Evolutionary conservation across 108 stramenopile species (phyloP).

Genomic region (Nitzschia inconspicua): DNA sequence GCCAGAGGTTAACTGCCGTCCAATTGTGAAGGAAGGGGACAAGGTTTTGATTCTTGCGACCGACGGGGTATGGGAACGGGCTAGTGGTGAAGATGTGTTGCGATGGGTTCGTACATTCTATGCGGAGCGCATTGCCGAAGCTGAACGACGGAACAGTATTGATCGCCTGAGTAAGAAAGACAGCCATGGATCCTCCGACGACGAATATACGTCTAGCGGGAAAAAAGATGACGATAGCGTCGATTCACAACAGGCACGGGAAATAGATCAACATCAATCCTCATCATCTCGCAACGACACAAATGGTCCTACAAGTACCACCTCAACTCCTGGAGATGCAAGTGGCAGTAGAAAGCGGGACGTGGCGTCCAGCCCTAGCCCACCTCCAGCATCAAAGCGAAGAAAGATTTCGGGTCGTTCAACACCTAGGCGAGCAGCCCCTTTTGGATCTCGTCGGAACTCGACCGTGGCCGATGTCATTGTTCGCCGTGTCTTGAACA

Average conservation of each 20-base stretch:
- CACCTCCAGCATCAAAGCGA: constrained; percentile 40
- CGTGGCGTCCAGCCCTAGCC: constrained; percentile 26
- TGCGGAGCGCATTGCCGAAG: constrained; percentile 58
- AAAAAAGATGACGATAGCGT: constrained; percentile 27
- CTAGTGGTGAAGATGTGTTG: constrained; percentile 65
- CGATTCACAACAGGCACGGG: constrained; percentile 12
- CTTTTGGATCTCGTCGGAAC: constrained; percentile 29
- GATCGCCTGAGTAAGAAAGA: constrained; percentile 16
- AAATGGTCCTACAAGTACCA: not conserved
- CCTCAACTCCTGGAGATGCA: constrained; percentile 4
- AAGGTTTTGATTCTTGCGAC: constrained; percentile 77
- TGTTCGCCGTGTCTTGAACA: constrained; percentile 78
- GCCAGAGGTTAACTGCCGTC: constrained; percentile 82
- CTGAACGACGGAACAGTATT: constrained; percentile 34
- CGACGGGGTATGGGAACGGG: constrained; percentile 88
- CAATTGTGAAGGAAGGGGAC: constrained; percentile 62
- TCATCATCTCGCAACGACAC: too few relatives aligned
- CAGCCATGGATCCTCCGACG: constrained; percentile 17
- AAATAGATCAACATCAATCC: not conserved
- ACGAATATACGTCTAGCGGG: constrained; percentile 6
- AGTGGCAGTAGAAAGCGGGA: constrained; percentile 34
- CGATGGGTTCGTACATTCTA: constrained; percentile 74
- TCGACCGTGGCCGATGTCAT: constrained; percentile 79
- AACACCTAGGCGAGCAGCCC: constrained; percentile 11
- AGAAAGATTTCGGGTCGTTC: constrained; percentile 31